Evolutionary conservation across 2,329 filamentous ascomycete genomes (phyloP).

Genomic region (Tolypocladium guangdongense): DNA sequence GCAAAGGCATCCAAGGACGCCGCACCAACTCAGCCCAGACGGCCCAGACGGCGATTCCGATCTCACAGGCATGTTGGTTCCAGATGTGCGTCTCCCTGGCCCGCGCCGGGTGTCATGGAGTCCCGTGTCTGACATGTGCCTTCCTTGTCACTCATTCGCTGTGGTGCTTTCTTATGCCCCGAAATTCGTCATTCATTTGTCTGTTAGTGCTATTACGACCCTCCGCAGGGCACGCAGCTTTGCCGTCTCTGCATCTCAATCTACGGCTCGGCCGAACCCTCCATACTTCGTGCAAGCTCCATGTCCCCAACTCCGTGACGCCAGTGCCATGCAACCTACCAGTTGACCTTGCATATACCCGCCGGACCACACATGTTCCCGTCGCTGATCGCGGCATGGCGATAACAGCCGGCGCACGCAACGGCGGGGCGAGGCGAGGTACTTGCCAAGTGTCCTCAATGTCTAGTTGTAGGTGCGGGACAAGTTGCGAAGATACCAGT

Average conservation of each 20-base stretch:
- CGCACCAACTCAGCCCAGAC: not conserved
- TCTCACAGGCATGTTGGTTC: not conserved
- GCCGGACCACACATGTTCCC: constrained; percentile 7
- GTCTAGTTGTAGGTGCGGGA: constrained; percentile 72
- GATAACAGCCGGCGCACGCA: not conserved
- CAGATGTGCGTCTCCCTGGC: not conserved
- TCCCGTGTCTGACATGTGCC: not conserved
- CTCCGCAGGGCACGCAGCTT: not conserved
- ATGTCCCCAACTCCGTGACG: constrained; percentile 30
- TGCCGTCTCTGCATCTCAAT: not conserved
- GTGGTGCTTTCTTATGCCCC: not conserved
- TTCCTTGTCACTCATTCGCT: not conserved
- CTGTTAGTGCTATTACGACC: not conserved
- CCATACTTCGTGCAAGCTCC: constrained; percentile 1
- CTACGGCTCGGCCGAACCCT: not conserved
- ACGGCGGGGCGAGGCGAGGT: not conserved
- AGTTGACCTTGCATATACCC: constrained; percentile 17
- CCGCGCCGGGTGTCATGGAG: not conserved
- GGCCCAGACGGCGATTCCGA: not conserved
- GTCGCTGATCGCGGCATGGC: not conserved
- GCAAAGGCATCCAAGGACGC: not conserved
- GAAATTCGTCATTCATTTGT: not conserved
- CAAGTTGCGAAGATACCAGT: constrained; percentile 98
- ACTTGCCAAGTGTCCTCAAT: not conserved
- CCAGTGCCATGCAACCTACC: constrained; percentile 27